Evolutionary conservation across 108 stramenopile species (phyloP), one percentile per base, ranked within the genome.

Genomic region (Skeletonema potamos): DNA sequence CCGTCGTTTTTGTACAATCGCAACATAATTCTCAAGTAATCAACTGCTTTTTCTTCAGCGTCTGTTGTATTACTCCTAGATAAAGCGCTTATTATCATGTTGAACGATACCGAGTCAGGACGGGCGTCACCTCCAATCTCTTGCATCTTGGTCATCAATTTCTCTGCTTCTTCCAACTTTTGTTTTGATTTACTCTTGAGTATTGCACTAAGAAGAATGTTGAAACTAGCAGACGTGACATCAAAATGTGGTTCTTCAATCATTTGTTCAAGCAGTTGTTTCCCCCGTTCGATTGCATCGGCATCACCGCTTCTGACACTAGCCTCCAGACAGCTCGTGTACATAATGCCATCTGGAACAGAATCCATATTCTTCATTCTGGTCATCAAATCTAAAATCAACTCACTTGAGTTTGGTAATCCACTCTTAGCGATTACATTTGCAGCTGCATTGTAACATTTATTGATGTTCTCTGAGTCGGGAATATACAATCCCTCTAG

Each of bases 311-410:
- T 72, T 13, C 26, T 62, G 0, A 59, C 61, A 44, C 60, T 28
- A 8, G 66, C 81, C 9, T 64, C 59, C 33, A 71, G 30, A n/a
- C 44, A 61, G 34, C 61, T 73, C 17, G 58, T 41, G 24, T 57
- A 61, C 66, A 78, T 68, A 3, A 18, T 54, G 33, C 15, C 41
- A 74, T 78, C 77, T 7, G 77, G 72, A 56, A 33, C 12, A 11
- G 81, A 62, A 54, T 76, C 77, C 66, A 78, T 37, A 55, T 78
- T 68, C 26, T 58, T 74, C 76, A 82, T 74, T 41, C 77, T 61
- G 6, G 20, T 20, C 66, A 82, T 78, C 61, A 82, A 55, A 12
- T 67, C 44, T 44, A 36, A 43, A 12, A 78, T 48, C 61, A 20
- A 62, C 6, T 63, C 44, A 10, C 29, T 66, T 4, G 72, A 66